phyloP scores from a whole-genome alignment of 352 stramenopile species.

The Phytophthora europaea region DNA sequence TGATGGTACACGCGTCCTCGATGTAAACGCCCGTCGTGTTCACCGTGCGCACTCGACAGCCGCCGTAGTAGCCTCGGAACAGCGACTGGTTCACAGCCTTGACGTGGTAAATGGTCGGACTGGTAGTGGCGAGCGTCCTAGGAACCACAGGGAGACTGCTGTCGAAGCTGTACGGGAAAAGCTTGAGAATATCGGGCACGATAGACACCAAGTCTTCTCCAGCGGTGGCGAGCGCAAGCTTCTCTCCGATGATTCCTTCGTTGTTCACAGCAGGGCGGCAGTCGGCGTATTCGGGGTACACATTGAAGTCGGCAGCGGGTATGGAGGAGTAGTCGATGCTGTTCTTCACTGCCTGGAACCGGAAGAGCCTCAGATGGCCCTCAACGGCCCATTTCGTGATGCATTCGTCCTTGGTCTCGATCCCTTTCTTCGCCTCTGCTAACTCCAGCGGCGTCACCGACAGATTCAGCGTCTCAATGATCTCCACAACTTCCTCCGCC shows the following conservation, averaged over 20 bases:
- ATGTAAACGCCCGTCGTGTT: constrained; percentile 35
- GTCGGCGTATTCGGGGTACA: constrained; percentile 37
- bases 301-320: constrained; percentile 27
- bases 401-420: constrained; percentile 13
- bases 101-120: constrained; percentile 29
- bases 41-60: constrained; percentile 22
- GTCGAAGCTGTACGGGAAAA: constrained; percentile 37
- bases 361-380: constrained; percentile 21
- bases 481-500: constrained; percentile 18
- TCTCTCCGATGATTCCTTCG: constrained; percentile 21
- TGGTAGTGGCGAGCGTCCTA: constrained; percentile 11
- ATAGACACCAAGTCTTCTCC: constrained; percentile 31
- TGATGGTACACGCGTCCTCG: constrained; percentile 24
- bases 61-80: constrained; percentile 37
- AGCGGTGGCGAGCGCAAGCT: constrained; percentile 22
- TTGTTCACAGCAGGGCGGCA: constrained; percentile 24
- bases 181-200: constrained; percentile 34
- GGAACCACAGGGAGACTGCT: constrained; percentile 27
- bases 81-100: constrained; percentile 31
- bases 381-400: constrained; percentile 24
- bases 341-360: constrained; percentile 30
- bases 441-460: constrained; percentile 23
- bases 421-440: constrained; percentile 9
- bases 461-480: constrained; percentile 11
- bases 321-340: constrained; percentile 34